These are phyloP conservation scores for Cerioporus squamosus DNA, from an alignment of 1,284 basidiomycete species.

Conservation along the genomic window DNA sequence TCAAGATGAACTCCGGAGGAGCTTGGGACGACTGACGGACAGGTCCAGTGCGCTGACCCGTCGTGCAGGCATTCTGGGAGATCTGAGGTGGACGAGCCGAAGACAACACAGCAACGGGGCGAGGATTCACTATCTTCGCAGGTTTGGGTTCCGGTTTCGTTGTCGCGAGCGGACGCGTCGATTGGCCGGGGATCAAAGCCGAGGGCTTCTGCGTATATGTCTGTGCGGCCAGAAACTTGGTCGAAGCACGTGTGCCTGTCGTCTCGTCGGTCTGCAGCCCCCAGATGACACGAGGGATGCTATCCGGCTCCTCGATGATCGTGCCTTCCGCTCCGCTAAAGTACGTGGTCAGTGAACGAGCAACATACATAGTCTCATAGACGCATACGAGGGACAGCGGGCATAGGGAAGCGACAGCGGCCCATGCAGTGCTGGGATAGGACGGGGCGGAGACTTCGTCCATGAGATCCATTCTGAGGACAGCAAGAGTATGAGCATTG, in stretches of 20 bases:
- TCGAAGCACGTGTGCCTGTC: slow-evolving; percentile 25
- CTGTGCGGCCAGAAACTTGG: not conserved
- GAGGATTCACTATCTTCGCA: not conserved
- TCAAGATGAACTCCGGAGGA: slow-evolving; percentile 22
- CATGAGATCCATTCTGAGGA: slow-evolving; percentile 67
- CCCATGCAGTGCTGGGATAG: slow-evolving; percentile 85
- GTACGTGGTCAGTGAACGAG: slow-evolving; percentile 2
- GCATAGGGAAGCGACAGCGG: slow-evolving; percentile 87
- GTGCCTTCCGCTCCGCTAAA: slow-evolving; percentile 84
- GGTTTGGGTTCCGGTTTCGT: not conserved
- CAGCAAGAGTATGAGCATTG: slow-evolving; percentile 7
- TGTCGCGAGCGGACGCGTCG: not conserved
- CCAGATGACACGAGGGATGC: slow-evolving; percentile 76
- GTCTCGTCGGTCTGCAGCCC: slow-evolving; percentile 58
- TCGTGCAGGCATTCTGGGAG: not conserved
- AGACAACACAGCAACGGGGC: too few relatives aligned
- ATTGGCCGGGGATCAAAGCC: not conserved
- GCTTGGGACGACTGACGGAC: slow-evolving; percentile 14
- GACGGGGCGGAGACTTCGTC: slow-evolving; percentile 73
- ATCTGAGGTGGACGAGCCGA: not conserved
- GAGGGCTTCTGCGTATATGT: not conserved
- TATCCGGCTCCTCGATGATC: slow-evolving; percentile 73
- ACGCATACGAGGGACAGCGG: slow-evolving; percentile 85
- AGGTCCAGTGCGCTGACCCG: not conserved
- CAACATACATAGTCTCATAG: not conserved